A percentile compares a stretch with the other conserved stretches of the same genome.
phyloP scores from a whole-genome alignment of 1,284 basidiomycete species.

The Sanghuangporus baumii region DNA sequence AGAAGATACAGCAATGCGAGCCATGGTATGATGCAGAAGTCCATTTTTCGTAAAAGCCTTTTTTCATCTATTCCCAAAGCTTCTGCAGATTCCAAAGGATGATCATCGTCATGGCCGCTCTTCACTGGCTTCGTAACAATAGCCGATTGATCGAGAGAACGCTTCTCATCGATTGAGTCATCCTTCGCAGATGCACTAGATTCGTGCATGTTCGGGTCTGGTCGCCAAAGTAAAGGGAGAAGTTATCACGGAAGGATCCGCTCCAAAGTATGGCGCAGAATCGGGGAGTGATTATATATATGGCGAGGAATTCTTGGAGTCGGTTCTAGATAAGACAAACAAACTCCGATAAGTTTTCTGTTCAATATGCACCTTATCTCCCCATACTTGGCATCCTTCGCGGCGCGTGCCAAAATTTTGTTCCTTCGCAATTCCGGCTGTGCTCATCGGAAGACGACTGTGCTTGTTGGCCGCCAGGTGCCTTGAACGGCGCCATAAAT shows the following conservation, averaged over 20 bases:
- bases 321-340: neutral
- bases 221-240: neutral
- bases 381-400: neutral
- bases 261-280: neutral
- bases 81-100: neutral
- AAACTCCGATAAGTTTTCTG: neutral
- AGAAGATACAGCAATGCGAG: slow-evolving; percentile 56
- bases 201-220: neutral
- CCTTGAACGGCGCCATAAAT: too few species aligned
- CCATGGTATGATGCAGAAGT: slow-evolving; percentile 50
- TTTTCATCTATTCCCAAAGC: slow-evolving; percentile 34
- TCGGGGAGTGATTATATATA: neutral
- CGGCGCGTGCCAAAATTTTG: neutral
- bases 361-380: neutral
- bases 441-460: neutral
- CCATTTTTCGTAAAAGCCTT: slow-evolving; percentile 45
- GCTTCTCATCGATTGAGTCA: neutral
- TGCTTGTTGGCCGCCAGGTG: neutral
- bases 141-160: neutral
- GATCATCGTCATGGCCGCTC: neutral
- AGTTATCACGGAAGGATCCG: neutral
- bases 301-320: neutral
- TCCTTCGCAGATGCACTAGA: neutral
- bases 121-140: neutral
- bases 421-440: neutral